Conservation (phyloP, 2,329 filamentous ascomycete genomes). For the Zymoseptoria ardabiliae region DNA sequence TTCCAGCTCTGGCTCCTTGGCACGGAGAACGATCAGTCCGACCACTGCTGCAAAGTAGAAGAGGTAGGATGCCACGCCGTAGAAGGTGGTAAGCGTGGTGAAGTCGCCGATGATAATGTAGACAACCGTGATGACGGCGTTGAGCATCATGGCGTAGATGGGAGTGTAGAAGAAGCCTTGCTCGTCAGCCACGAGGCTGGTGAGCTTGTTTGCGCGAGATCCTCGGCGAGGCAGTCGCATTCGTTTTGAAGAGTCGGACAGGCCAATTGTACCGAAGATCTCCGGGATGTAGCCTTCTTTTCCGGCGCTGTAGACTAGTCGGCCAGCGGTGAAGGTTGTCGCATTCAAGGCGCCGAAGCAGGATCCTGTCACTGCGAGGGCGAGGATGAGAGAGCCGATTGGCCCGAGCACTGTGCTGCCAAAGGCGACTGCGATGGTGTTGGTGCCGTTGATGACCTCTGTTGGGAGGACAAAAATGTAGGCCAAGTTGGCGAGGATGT, state of each 20-base stretch:
- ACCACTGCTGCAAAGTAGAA: slow-evolving; percentile 97
- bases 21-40: slow-evolving; percentile 81
- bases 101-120: slow-evolving; percentile 90
- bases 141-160: slow-evolving; percentile 83
- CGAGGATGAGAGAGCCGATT: slow-evolving; percentile 72
- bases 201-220: slow-evolving; percentile 51
- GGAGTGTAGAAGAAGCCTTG: slow-evolving; percentile 85
- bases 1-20: slow-evolving; percentile 79
- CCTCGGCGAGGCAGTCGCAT: slow-evolving; percentile 37
- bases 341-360: slow-evolving; percentile 95
- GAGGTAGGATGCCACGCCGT: slow-evolving; percentile 91
- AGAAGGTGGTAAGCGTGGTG: slow-evolving; percentile 85
- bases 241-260: slow-evolving; percentile 41
- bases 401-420: slow-evolving; percentile 83
- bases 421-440: slow-evolving; percentile 94
- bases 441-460: slow-evolving; percentile 71
- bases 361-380: slow-evolving; percentile 79
- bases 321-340: slow-evolving; percentile 84
- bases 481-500: slow-evolving; percentile 82
- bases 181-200: slow-evolving; percentile 65
- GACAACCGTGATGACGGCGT: slow-evolving; percentile 61
- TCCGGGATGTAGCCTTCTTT: slow-evolving; percentile 89
- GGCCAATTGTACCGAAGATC: slow-evolving; percentile 75
- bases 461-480: slow-evolving; percentile 92
- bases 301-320: slow-evolving; percentile 86